Conservation (phyloP, 495 filamentous ascomycete species). For the Podospora australis region DNA sequence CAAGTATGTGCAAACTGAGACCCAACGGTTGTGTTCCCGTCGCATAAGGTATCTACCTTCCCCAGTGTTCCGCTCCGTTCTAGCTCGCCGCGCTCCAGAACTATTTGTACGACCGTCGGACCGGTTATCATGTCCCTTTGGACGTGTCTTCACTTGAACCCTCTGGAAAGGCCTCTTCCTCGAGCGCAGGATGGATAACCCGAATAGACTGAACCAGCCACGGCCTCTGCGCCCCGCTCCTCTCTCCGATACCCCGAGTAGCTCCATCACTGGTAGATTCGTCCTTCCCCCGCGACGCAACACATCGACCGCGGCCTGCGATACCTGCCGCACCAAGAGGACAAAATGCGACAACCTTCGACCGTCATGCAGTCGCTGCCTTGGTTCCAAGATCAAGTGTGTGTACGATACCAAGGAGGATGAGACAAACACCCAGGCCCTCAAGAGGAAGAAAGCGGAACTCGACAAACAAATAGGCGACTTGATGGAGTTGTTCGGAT, state of each 20-base stretch:
- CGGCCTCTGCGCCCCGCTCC: background rate
- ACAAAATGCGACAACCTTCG: constrained; percentile 2
- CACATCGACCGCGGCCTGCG: background rate
- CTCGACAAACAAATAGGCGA: background rate
- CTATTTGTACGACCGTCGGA: too few relatives aligned
- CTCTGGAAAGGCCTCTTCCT: too few relatives aligned
- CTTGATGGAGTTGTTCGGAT: background rate
- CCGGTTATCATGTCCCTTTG: too few relatives aligned
- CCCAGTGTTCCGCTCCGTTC: too few relatives aligned
- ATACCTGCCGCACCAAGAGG: background rate
- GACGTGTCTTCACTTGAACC: too few relatives aligned
- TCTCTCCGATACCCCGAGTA: too few relatives aligned
- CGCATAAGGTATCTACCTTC: too few relatives aligned
- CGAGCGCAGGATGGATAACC: too few relatives aligned
- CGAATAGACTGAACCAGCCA: too few relatives aligned
- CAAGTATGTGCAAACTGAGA: too few relatives aligned
- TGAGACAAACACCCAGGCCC: background rate
- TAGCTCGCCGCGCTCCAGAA: too few relatives aligned
- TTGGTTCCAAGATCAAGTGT: background rate
- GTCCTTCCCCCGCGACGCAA: background rate
- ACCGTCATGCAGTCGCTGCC: background rate
- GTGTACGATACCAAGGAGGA: background rate
- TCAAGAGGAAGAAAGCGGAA: background rate
- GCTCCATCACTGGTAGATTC: background rate
- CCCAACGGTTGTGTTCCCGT: too few relatives aligned